Conservation (phyloP, 1,139 yeast genomes). For the Geotrichum restrictum region DNA sequence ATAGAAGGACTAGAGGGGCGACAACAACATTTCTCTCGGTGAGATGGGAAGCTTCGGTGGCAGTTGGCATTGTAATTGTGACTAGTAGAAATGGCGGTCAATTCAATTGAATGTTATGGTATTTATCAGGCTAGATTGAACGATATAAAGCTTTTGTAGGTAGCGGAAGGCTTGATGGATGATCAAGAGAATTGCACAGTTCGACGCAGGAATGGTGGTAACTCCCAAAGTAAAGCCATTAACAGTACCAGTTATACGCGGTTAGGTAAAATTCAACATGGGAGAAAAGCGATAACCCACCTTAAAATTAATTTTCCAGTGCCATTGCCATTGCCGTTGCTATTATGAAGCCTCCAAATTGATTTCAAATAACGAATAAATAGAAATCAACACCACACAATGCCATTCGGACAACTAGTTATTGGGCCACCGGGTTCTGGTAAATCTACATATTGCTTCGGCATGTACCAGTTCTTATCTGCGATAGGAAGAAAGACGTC, state of each 20-base stretch:
- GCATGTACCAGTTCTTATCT: conserved; percentile 82
- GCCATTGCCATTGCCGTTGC: background rate
- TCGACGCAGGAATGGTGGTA: too few relatives aligned
- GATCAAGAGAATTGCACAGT: too few relatives aligned
- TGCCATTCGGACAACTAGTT: conserved; percentile 78
- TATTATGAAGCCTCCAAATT: background rate
- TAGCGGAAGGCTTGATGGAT: too few relatives aligned
- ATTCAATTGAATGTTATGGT: background rate
- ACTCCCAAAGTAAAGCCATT: too few relatives aligned
- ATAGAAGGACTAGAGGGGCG: conserved; percentile 89
- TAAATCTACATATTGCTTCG: conserved; percentile 89
- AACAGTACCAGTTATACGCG: too few relatives aligned
- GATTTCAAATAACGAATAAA: background rate
- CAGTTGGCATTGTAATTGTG: conserved; percentile 22
- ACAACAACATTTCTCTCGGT: conserved; percentile 68
- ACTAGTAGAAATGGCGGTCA: background rate
- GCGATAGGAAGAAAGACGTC: conserved; percentile 89
- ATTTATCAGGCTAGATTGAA: background rate
- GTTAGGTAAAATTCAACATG: too few relatives aligned
- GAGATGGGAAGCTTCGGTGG: conserved; percentile 20
- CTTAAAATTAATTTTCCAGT: background rate
- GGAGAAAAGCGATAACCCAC: too few relatives aligned
- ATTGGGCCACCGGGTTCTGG: conserved; percentile 99
- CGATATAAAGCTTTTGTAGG: background rate
- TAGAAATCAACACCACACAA: conserved; percentile 13